A percentile compares a stretch with the other conserved stretches of the same genome.
Evolutionary conservation across 805 yeast genomes (phyloP).

Genomic region (Soucietia sequanensis): DNA sequence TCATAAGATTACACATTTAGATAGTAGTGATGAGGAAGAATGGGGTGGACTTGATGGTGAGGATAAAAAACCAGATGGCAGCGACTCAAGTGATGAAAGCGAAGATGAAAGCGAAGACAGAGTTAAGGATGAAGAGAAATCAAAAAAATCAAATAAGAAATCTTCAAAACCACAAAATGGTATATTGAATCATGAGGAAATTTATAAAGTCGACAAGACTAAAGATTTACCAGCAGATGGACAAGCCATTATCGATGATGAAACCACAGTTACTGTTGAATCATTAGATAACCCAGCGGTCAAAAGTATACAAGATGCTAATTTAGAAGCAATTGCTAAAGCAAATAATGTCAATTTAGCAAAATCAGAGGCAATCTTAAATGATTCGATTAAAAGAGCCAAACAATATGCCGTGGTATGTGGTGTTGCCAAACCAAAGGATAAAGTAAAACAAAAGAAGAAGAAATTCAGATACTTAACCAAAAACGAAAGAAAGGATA

Average conservation of each 20-base stretch:
- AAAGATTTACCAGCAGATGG: conserved; percentile 16
- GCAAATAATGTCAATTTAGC: conserved; percentile 70
- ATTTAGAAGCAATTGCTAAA: conserved; percentile 48
- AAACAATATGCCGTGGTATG: conserved; percentile 73
- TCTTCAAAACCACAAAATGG: conserved; percentile 30
- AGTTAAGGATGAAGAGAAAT: conserved; percentile 10
- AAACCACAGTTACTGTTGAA: conserved; percentile 43
- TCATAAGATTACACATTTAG: conserved; percentile 20
- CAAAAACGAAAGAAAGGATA: conserved; percentile 68
- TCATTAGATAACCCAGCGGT: conserved; percentile 44
- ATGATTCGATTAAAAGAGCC: conserved; percentile 75
- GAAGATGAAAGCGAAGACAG: conserved; percentile 13
- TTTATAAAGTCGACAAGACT: conserved; percentile 29
- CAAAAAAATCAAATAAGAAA: conserved; percentile 8
- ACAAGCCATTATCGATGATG: conserved; percentile 43
- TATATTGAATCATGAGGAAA: conserved; percentile 45
- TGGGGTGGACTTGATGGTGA: conserved; percentile 43
- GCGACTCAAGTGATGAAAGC: conserved; percentile 9
- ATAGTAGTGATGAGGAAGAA: conserved; percentile 17
- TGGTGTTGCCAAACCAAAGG: conserved; percentile 47
- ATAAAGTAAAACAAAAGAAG: conserved; percentile 46
- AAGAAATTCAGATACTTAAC: conserved; percentile 88
- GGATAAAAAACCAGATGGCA: conserved; percentile 16
- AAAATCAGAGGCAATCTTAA: conserved; percentile 66
- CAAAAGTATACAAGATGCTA: conserved; percentile 29